Base-by-base conservation (phyloP, 2,329 filamentous ascomycete genomes). In the Atkinsonella texensis region DNA sequence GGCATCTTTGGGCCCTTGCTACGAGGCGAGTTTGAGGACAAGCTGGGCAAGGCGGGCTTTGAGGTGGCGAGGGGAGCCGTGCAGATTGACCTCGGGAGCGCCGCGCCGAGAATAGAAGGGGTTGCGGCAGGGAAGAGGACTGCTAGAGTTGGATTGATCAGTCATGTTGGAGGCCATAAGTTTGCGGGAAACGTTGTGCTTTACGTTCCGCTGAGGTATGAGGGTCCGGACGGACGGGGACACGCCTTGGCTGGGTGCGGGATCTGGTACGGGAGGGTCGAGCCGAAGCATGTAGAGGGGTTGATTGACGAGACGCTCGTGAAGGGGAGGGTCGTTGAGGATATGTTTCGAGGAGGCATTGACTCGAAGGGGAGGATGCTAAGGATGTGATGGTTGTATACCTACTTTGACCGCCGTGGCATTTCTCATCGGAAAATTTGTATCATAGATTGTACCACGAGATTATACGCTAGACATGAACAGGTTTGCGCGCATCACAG, bases 121-220 rank as follows among this genome's bases (percentile, higher is more conserved):
- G 54, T 53, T 4, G 43, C 45, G 0, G 50, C 41, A 31, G 48
- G 46, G 15, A 57, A 54, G 57, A 58, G 54, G 7, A 70, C 74
- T 1, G 85, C 81, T 2, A 71, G 82, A 46, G 77, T 90, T 0
- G 87, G 80, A 0, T 61, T 84, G 51, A 85, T 90, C 51, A 88
- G 83, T 54, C 88, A 94, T 60, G 83, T 94, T 50, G 87, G 87
- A 1, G 88, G 88, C 0, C 88, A 94, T 67, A 90, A 89, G 64
- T 91, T 84, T 63, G 88, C 88, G 0, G 88, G 88, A 1, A 94
- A 94, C 64, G 79, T 91, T 38, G 89, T 93, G 46, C 68, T 93
- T 1, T 93, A 93, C 60, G 64, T 93, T 5, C 87, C 88, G 4
- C 84, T 82, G 0, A 62, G 61, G 0, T 53, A 72, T 55, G 71